These are phyloP conservation scores for Syzygium oleosum DNA, from an alignment of 345 rosid species.

Conservation along the genomic window DNA sequence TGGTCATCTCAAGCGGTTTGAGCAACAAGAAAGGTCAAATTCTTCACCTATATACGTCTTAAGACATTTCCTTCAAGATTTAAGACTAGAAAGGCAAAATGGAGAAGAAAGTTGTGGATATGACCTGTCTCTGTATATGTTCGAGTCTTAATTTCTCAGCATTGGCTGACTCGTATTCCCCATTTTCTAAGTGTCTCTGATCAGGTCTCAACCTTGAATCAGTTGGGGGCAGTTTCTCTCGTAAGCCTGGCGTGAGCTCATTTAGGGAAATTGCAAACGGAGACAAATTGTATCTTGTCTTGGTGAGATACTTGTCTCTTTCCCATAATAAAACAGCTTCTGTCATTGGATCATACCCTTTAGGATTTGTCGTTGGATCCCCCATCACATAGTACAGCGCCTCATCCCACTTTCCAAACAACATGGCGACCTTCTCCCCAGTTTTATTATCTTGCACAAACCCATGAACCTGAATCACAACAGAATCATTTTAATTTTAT, in stretches of 20 bases:
- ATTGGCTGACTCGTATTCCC: slow-evolving; percentile 92
- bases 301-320: slow-evolving; percentile 59
- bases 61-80: neutral
- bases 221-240: slow-evolving; percentile 81
- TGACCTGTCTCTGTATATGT: slow-evolving; percentile 96
- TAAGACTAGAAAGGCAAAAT: neutral
- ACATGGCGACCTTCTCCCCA: slow-evolving; percentile 92
- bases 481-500: neutral
- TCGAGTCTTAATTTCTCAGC: slow-evolving; percentile 94
- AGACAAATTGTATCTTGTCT: slow-evolving; percentile 92
- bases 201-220: slow-evolving; percentile 98
- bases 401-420: slow-evolving; percentile 99
- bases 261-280: slow-evolving; percentile 91
- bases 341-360: slow-evolving; percentile 94
- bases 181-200: slow-evolving; percentile 87
- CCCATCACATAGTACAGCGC: slow-evolving; percentile 94
- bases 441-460: slow-evolving; percentile 94
- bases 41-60: neutral
- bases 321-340: slow-evolving; percentile 96
- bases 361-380: slow-evolving; percentile 82
- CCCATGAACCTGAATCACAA: slow-evolving; percentile 71
- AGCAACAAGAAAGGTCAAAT: neutral
- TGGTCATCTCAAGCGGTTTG: neutral
- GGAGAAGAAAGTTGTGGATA: neutral
- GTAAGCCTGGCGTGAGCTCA: slow-evolving; percentile 70